Conservation (phyloP, 148 eudicot species). For the Fallopia convolvulus region DNA sequence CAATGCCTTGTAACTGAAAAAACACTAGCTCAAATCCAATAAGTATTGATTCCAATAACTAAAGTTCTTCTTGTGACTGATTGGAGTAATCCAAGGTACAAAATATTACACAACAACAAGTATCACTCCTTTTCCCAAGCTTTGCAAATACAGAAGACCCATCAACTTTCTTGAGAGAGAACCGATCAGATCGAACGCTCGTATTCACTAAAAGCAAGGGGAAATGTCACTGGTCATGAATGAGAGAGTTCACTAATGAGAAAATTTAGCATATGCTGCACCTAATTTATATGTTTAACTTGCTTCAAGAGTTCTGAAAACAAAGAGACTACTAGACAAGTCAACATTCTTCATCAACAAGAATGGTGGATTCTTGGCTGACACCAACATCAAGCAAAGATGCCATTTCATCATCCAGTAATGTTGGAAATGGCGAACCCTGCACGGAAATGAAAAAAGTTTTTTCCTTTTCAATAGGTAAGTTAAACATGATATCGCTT, state of each 20-base stretch:
- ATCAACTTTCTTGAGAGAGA: no score
- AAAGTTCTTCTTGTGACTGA: no score
- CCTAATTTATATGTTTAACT: not conserved
- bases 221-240: not conserved
- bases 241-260: not conserved
- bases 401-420: constrained; percentile 86
- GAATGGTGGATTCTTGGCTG: constrained; percentile 67
- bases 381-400: constrained; percentile 72
- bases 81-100: no score
- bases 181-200: no score
- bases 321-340: not conserved
- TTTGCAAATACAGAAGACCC: no score
- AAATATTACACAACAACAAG: no score
- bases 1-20: no score
- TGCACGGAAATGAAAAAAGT: constrained; percentile 21
- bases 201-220: not conserved
- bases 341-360: constrained; percentile 60
- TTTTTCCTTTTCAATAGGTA: not conserved
- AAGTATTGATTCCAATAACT: no score
- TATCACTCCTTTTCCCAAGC: no score
- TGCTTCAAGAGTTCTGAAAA: not conserved
- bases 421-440: constrained; percentile 68
- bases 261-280: not conserved
- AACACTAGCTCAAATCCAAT: no score
- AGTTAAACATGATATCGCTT: no score